phyloP scores from a whole-genome alignment of 768 basidiomycete genomes.

The Nidularia sp. region DNA sequence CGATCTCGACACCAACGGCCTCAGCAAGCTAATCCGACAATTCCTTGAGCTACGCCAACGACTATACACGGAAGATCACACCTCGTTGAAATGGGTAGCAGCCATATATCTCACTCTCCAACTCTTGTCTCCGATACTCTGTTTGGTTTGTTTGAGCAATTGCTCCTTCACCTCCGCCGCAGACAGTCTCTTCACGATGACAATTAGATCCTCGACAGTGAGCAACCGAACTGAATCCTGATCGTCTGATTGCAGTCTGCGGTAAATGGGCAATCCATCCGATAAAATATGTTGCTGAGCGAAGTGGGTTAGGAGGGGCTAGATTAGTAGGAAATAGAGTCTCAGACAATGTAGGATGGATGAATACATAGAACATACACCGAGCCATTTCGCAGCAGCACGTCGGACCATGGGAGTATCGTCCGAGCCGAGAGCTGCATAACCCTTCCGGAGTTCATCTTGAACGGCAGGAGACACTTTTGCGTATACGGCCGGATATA shows the following conservation, averaged over 20 bases:
- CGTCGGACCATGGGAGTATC: conserved; percentile 99
- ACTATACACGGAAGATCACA: conserved; percentile 15
- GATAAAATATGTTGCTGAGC: conserved; percentile 76
- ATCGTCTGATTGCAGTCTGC: conserved; percentile 91
- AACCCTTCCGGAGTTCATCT: conserved; percentile 87
- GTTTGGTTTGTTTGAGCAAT: conserved; percentile 81
- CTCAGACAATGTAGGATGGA: neutral
- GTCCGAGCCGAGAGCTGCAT: conserved; percentile 77
- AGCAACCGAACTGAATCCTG: conserved; percentile 96
- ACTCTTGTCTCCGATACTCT: conserved; percentile 90
- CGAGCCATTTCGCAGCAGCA: conserved; percentile 94
- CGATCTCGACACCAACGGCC: conserved; percentile 84
- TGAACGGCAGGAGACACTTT: conserved; percentile 70
- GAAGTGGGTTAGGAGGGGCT: conserved; percentile 81
- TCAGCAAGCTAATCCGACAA: conserved; percentile 67
- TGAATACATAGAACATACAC: conserved; percentile 50
- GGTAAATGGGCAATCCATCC: conserved; percentile 90
- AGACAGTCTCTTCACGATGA: conserved; percentile 79
- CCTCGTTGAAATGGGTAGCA: conserved; percentile 95
- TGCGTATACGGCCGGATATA: conserved; percentile 87
- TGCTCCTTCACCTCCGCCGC: conserved; percentile 91
- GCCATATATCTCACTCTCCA: conserved; percentile 99
- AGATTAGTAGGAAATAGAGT: conserved; percentile 9
- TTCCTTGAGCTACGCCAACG: neutral
- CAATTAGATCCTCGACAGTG: conserved; percentile 94